Percentiles rank a stretch among this genome's conserved stretches.
These are phyloP conservation scores for Exophiala aquamarina DNA, from an alignment of 2,329 filamentous ascomycete species.

Conservation along the genomic window DNA sequence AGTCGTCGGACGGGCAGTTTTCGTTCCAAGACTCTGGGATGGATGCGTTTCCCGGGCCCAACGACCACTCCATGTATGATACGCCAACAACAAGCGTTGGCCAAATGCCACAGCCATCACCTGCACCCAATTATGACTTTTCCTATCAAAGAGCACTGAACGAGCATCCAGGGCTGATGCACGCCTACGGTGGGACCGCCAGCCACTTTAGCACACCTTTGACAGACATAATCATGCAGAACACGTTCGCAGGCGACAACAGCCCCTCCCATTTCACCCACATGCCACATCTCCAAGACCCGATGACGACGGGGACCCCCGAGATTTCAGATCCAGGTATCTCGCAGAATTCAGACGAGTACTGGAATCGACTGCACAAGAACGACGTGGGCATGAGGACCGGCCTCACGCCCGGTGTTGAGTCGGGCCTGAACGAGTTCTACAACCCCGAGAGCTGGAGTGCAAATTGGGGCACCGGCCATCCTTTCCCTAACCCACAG, in stretches of 20 bases:
- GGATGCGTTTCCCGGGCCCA: slow-evolving; percentile 2
- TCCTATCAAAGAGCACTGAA: slow-evolving; percentile 11
- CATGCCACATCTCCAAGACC: slow-evolving; percentile 5
- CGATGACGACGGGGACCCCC: not conserved
- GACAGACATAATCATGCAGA: slow-evolving; percentile 21
- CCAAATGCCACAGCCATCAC: slow-evolving; percentile 4
- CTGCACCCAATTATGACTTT: slow-evolving; percentile 10
- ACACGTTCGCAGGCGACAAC: slow-evolving; percentile 7
- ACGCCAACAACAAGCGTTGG: slow-evolving; percentile 19
- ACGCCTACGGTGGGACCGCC: slow-evolving; percentile 7
- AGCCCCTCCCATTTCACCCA: slow-evolving; percentile 6
- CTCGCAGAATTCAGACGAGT: slow-evolving; percentile 14
- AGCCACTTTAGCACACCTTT: slow-evolving; percentile 14
- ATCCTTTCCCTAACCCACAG: slow-evolving; percentile 8
- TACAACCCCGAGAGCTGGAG: slow-evolving; percentile 19
- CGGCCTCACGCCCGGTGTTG: slow-evolving; percentile 14
- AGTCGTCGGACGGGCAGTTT: slow-evolving; percentile 20
- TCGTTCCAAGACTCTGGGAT: slow-evolving; percentile 11
- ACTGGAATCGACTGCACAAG: slow-evolving; percentile 20
- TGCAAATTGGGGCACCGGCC: slow-evolving; percentile 12
- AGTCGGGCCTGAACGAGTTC: slow-evolving; percentile 22
- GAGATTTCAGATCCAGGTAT: no score
- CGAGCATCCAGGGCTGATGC: slow-evolving; percentile 7
- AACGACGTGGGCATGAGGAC: slow-evolving; percentile 7
- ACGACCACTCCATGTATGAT: slow-evolving; percentile 7